Base-by-base conservation (phyloP, 23 red algal genomes). In the Gracilaria domingensis region DNA sequence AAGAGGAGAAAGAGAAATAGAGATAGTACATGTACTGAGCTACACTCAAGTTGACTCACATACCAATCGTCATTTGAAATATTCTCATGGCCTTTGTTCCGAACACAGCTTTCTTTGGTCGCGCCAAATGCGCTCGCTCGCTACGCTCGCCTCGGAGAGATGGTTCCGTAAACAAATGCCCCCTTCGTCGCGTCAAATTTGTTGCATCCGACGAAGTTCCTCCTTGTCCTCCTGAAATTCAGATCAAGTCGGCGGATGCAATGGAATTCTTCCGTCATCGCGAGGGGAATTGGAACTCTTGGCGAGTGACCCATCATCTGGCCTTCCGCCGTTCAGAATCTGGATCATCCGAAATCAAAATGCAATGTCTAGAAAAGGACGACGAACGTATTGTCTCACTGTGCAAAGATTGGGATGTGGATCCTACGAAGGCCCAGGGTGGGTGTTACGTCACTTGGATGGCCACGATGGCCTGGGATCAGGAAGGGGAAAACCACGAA, bases 261-360 rank as follows among this genome's bases (percentile, higher is more conserved):
- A 95, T 99, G 97, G 56, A 96, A 44, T 99, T 99, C 74, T 99
- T 99, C 86, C 91, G 94, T 1, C 49, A 91, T 55, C 88, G 97
- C 32, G 90, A 94, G 38, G 97, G 97, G 17, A 86, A 38, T 4
- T 99, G 97, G 97, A 18, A 64, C 29, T 94, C 90, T 18, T 94
- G 90, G 93, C 91, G 97, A 29, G 91, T 99, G 4, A 99, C 97
- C 4, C 97, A 99, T 75, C 97, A 99, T 82, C 81, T 99, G 24
- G 97, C 97, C 11, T 99, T 99, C 79, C 90, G 89, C 29, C 83
- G 97, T 12, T 88, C 90, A 12, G 97, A 99, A 81, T 86, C 57
- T n/a, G 97, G 97, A 23, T 80, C 92, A 58, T 96, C 93, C 32
- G 34, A 49, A 55, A 99, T 99, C 49, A 11, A 71, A 44, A 95